Conservation (phyloP, 2,329 filamentous ascomycete genomes). For the Cryphonectria carpinicola region DNA sequence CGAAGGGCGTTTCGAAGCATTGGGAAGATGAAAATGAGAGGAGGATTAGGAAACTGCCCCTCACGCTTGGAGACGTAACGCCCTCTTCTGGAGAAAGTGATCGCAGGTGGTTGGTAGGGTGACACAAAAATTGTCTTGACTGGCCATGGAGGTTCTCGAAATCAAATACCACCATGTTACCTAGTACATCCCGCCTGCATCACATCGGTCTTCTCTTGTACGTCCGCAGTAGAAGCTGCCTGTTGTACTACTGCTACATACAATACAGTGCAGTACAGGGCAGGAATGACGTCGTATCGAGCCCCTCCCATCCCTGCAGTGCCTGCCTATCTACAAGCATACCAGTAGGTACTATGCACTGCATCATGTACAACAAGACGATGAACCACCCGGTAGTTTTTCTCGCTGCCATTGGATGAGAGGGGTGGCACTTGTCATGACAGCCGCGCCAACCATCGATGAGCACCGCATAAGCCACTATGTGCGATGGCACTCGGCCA, state of each 20-base stretch:
- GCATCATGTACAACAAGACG: neutral
- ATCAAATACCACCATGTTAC: neutral
- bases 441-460: constrained; percentile 18
- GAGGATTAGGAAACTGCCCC: neutral
- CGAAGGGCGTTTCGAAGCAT: constrained; percentile 25
- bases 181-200: neutral
- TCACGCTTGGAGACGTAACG: too few species aligned
- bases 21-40: constrained; percentile 1
- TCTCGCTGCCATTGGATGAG: neutral
- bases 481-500: constrained; percentile 15
- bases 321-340: neutral
- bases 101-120: neutral
- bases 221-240: neutral
- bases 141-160: constrained; percentile 2
- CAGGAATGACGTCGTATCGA: neutral
- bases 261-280: neutral
- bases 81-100: neutral
- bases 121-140: neutral
- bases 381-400: neutral
- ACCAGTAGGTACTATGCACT: neutral
- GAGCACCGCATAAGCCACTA: constrained; percentile 4
- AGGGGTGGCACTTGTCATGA: neutral
- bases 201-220: neutral
- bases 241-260: too few species aligned
- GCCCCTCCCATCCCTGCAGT: too few species aligned